A percentile compares a stretch with the other conserved stretches of the same genome.
These are phyloP conservation scores for Dillenia turbinata DNA, from an alignment of 164 flowering plant species.

Conservation along the genomic window DNA sequence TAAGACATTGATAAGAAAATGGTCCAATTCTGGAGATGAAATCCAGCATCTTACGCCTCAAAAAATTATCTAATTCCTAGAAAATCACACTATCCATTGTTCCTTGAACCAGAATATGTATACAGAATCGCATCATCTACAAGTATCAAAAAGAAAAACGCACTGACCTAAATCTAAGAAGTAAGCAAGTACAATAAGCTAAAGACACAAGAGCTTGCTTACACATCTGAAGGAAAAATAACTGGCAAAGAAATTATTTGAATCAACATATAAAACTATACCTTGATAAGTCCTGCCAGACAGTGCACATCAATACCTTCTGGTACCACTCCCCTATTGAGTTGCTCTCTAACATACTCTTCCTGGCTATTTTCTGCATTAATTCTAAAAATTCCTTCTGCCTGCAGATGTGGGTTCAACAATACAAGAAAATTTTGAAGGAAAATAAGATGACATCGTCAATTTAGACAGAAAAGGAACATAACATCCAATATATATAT, in stretches of 20 bases:
- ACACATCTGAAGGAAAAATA: neutral
- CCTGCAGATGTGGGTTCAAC: constrained; percentile 28
- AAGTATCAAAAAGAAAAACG: too few relatives aligned
- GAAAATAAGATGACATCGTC: neutral
- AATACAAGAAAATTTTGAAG: neutral
- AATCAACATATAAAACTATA: constrained; percentile 8
- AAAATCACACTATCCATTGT: too few relatives aligned
- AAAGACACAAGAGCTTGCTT: neutral
- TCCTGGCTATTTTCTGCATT: constrained; percentile 68
- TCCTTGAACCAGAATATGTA: too few relatives aligned
- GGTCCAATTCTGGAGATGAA: too few relatives aligned
- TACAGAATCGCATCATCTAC: too few relatives aligned
- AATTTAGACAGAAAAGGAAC: too few relatives aligned
- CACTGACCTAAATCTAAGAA: too few relatives aligned
- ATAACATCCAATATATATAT: too few relatives aligned
- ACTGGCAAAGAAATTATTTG: neutral
- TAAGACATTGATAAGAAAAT: too few relatives aligned
- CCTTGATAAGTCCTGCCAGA: constrained; percentile 71
- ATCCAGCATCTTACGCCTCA: too few relatives aligned
- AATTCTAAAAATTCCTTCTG: constrained; percentile 66
- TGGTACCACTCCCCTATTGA: constrained; percentile 56
- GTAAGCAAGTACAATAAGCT: too few relatives aligned
- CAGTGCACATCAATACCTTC: constrained; percentile 67
- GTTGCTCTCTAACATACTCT: constrained; percentile 58
- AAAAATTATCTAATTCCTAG: too few relatives aligned